Conservation (phyloP, 768 basidiomycete genomes). For the Hericium erinaceus region DNA sequence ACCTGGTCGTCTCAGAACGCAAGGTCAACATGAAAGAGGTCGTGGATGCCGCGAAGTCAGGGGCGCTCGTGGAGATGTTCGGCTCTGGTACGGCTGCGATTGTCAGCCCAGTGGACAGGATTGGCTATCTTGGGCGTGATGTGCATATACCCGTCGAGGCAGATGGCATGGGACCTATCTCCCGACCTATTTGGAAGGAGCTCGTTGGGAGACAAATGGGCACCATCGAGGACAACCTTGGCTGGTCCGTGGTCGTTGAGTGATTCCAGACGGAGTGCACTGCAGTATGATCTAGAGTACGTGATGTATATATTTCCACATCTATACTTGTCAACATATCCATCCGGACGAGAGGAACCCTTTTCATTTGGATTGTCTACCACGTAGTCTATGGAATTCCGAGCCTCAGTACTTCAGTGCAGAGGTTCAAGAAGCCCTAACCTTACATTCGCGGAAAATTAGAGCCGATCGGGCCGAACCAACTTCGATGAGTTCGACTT, state of each 20-base stretch:
- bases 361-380: too few relatives aligned
- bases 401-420: too few relatives aligned
- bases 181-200: conserved; percentile 27
- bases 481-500: too few relatives aligned
- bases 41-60: conserved; percentile 17
- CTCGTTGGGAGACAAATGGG: conserved; percentile 34
- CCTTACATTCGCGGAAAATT: too few relatives aligned
- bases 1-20: conserved; percentile 20
- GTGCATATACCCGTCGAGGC: conserved; percentile 30
- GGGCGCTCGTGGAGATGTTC: conserved; percentile 25
- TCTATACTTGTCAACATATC: neutral
- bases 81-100: conserved; percentile 34
- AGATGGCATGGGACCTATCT: conserved; percentile 31
- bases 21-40: conserved; percentile 25
- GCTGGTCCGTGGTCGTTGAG: conserved; percentile 29
- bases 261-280: neutral
- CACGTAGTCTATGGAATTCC: too few relatives aligned
- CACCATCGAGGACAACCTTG: conserved; percentile 27
- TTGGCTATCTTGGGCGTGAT: conserved; percentile 34
- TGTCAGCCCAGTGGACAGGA: conserved; percentile 24
- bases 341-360: too few relatives aligned
- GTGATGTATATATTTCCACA: neutral
- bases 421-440: too few relatives aligned
- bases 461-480: too few relatives aligned
- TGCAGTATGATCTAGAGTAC: neutral